Evolutionary conservation across 1,284 basidiomycete species (phyloP).

Genomic region (Golubevia pallescens): DNA sequence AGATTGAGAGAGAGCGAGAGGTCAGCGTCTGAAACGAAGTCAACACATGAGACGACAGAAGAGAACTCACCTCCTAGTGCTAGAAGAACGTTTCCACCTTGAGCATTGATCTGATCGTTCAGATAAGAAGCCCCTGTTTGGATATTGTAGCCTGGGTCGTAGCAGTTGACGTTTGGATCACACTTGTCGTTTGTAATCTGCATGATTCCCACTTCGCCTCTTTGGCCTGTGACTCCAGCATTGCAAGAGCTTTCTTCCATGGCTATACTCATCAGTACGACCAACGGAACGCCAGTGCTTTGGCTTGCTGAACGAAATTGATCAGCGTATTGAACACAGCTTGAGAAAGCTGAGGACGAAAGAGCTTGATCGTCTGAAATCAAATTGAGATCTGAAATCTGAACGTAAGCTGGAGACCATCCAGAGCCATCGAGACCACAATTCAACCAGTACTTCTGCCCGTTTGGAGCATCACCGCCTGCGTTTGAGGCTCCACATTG

Average conservation of each 20-base stretch:
- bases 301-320: conserved; percentile 32
- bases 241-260: conserved; percentile 53
- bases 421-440: conserved; percentile 34
- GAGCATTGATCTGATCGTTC: conserved; percentile 21
- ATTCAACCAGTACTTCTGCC: conserved; percentile 39
- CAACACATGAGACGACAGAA: too few species aligned
- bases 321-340: conserved; percentile 28
- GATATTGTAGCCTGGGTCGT: conserved; percentile 36
- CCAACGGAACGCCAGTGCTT: conserved; percentile 27
- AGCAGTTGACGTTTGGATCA: conserved; percentile 27
- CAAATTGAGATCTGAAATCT: conserved; percentile 32
- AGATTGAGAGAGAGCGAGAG: too few species aligned
- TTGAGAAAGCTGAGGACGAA: conserved; percentile 21
- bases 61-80: too few species aligned
- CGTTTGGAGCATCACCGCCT: conserved; percentile 32
- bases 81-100: conserved; percentile 24
- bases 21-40: too few species aligned
- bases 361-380: conserved; percentile 21
- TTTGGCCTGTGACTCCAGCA: conserved; percentile 28
- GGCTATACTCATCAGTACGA: conserved; percentile 43
- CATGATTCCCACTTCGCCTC: conserved; percentile 50
- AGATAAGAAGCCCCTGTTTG: conserved; percentile 43
- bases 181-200: conserved; percentile 53
- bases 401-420: conserved; percentile 38
- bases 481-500: conserved; percentile 11